Evolutionary conservation across 495 filamentous ascomycete species (phyloP).

Genomic region (Rhypophila decipiens): DNA sequence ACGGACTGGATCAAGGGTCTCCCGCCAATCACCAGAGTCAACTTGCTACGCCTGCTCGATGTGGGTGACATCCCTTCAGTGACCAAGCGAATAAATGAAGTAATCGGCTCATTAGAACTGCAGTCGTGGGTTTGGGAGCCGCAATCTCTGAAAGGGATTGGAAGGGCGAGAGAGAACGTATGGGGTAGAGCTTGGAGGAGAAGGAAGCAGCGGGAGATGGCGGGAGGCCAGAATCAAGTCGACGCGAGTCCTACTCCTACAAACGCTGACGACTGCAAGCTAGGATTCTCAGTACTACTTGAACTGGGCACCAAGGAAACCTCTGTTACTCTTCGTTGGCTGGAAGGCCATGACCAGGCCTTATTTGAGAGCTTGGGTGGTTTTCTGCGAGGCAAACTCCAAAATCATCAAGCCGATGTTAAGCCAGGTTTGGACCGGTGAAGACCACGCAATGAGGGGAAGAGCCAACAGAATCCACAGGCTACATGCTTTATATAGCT

Average conservation of each 20-base stretch:
- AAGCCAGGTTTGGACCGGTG: too few species aligned
- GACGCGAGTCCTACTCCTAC: conserved; percentile 4
- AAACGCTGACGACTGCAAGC: conserved; percentile 7
- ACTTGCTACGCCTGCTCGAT: conserved; percentile 6
- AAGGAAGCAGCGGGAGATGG: conserved; percentile 17
- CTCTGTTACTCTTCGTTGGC: conserved; percentile 58
- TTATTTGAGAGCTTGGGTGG: conserved; percentile 88
- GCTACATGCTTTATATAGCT: too few species aligned
- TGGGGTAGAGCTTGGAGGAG: conserved; percentile 47
- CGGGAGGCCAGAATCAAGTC: conserved; percentile 8
- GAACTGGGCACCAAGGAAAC: conserved; percentile 11
- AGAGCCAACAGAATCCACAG: too few species aligned
- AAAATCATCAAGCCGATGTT: too few species aligned
- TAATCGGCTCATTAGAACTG: conserved; percentile 52
- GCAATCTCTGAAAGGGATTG: conserved; percentile 23
- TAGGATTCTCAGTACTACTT: conserved; percentile 23
- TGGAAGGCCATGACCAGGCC: conserved; percentile 64
- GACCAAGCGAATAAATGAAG: conserved; percentile 10
- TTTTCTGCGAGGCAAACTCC: conserved; percentile 45
- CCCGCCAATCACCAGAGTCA: conserved; percentile 48
- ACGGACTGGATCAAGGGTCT: conserved; percentile 51
- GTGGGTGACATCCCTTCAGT: conserved; percentile 9
- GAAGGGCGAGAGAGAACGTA: conserved; percentile 35
- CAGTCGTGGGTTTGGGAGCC: conserved; percentile 38
- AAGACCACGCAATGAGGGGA: too few species aligned